Percentiles rank a stretch among this genome's conserved stretches.
Conservation (phyloP, 176 grass and related monocot species). For the Oryza longistaminata region DNA sequence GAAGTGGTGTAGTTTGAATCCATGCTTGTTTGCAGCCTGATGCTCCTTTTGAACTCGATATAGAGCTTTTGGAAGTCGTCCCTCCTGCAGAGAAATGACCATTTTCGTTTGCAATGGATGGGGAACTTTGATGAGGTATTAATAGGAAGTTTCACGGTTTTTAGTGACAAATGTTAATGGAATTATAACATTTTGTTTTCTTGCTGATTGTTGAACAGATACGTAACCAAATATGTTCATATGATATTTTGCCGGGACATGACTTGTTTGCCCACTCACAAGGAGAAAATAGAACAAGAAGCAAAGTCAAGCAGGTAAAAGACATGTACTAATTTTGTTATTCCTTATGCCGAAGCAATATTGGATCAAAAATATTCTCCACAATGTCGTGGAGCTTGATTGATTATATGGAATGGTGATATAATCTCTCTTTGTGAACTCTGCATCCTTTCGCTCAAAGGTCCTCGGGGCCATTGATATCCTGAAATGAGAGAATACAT, state of each 20-base stretch:
- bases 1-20: not conserved
- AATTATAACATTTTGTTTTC: not conserved
- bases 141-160: not conserved
- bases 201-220: slow-evolving; percentile 33
- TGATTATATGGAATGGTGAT: slow-evolving; percentile 9
- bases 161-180: slow-evolving; percentile 5
- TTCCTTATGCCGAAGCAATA: slow-evolving; percentile 29
- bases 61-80: slow-evolving; percentile 72
- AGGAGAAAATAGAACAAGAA: not conserved
- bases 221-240: slow-evolving; percentile 13
- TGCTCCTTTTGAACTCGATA: slow-evolving; percentile 72
- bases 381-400: slow-evolving; percentile 22
- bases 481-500: slow-evolving; percentile 40
- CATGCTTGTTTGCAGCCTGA: slow-evolving; percentile 57
- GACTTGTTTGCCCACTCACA: not conserved
- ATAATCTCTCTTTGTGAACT: slow-evolving; percentile 13
- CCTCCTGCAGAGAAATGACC: slow-evolving; percentile 49
- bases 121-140: slow-evolving; percentile 5
- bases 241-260: slow-evolving; percentile 13
- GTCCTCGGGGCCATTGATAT: slow-evolving; percentile 55
- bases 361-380: slow-evolving; percentile 25
- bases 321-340: not conserved
- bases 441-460: slow-evolving; percentile 23
- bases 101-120: slow-evolving; percentile 6
- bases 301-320: slow-evolving; percentile 10